Evolutionary conservation across 2,329 filamentous ascomycete species (phyloP), one percentile per base, ranked within the genome.

Genomic region (Arthrobotrys iridis): DNA sequence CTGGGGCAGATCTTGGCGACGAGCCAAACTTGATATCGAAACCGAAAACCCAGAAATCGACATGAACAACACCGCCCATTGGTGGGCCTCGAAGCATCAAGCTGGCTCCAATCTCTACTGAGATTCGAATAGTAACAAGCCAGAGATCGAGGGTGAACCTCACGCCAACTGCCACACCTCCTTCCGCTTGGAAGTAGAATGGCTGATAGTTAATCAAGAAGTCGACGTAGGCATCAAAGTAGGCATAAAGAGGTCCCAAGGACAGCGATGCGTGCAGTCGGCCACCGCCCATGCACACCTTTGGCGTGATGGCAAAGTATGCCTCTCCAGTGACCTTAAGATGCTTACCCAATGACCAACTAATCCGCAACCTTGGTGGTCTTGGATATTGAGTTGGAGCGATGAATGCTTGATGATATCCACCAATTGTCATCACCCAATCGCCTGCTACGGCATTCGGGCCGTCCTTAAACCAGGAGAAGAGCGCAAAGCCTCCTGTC

Each of bases 221-320:
- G 77, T 84, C 82, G 0, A 80, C 79, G 40, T 77, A 83, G 2
- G 82, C 81, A 24, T 84, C 81, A n/a, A 84, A 82, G 68, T 77
- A 83, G 0, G 84, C 84, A 0, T 70, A 62, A 0, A 85, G 35
- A 0, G 81, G 79, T 0, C 83, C 83, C 0, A 80, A n/a, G 3
- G 52, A 57, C 0, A 83, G 73, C 0, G 76, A 48, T 0, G 80
- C 81, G 15, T 81, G 77, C 0, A 85, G 77, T 0, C 78, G 60
- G 0, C 81, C 83, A 2, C 84, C 84, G 3, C 77, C 83, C 84
- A 85, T 85, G 74, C 80, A 82, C 0, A 70, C 78, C 57, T 84
- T 84, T 4, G 84, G 83, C 0, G 84, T 85, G 26, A 85, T 82
- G 28, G 84, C 84, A 55, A 84, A 85, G 78, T 84, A 85, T 0